Conservation (phyloP, 495 filamentous ascomycete genomes). For the Aspergillus homomorphus region DNA sequence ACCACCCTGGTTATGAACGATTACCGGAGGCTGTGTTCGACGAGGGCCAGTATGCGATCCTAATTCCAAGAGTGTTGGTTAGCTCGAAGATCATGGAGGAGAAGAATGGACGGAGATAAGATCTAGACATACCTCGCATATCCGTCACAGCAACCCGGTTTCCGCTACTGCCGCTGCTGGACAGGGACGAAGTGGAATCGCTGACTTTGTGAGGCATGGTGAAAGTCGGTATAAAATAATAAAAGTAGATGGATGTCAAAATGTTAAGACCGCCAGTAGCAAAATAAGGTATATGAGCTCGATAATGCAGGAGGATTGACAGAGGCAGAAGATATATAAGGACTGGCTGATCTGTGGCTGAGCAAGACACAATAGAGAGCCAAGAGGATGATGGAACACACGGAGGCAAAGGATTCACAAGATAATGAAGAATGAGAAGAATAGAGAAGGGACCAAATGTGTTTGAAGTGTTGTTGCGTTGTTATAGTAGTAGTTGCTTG, state of each 20-base stretch:
- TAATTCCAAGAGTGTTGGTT: constrained; percentile 16
- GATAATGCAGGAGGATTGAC: constrained; percentile 5
- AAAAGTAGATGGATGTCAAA: background rate
- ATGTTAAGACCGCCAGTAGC: background rate
- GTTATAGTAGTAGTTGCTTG: constrained; percentile 13
- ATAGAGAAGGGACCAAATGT: background rate
- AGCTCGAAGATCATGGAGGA: constrained; percentile 9
- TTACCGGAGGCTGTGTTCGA: constrained; percentile 36
- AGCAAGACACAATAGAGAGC: constrained; percentile 14
- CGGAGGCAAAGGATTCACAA: background rate
- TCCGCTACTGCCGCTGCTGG: constrained; percentile 40
- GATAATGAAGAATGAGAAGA: background rate
- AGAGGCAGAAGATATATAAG: constrained; percentile 4
- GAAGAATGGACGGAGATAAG: constrained; percentile 2
- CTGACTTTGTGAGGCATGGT: constrained; percentile 45
- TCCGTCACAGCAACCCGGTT: constrained; percentile 37
- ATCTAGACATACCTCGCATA: constrained; percentile 32
- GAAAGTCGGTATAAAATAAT: constrained; percentile 3
- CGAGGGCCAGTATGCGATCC: constrained; percentile 27
- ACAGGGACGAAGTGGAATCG: constrained; percentile 44
- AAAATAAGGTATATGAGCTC: constrained; percentile 1
- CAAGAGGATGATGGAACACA: background rate
- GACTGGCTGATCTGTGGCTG: constrained; percentile 15
- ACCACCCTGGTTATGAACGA: constrained; percentile 46
- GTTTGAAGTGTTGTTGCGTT: constrained; percentile 4